phyloP scores from a whole-genome alignment of 495 filamentous ascomycete genomes.

The Penicillium canariense region DNA sequence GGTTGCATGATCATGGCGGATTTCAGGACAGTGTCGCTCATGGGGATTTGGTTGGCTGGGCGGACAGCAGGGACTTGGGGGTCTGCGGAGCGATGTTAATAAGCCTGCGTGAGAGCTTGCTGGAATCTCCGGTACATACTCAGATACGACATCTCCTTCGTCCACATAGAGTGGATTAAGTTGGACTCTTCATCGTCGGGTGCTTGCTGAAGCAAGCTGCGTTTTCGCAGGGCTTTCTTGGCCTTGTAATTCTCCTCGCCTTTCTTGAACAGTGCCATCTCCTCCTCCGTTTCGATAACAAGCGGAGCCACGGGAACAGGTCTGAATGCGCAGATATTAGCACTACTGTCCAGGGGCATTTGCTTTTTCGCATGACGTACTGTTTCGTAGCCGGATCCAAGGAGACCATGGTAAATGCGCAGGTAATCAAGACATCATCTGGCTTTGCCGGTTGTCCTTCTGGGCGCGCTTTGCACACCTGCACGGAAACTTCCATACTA shows the following conservation, averaged over 20 bases:
- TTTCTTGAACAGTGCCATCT: conserved; percentile 61
- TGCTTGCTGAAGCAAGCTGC: conserved; percentile 65
- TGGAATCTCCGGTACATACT: conserved; percentile 30
- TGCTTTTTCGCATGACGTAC: conserved; percentile 31
- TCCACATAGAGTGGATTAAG: conserved; percentile 79
- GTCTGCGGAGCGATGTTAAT: conserved; percentile 36
- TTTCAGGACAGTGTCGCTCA: conserved; percentile 64
- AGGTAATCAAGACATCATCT: conserved; percentile 72
- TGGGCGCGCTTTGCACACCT: conserved; percentile 63
- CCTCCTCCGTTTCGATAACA: conserved; percentile 65
- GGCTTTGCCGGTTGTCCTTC: conserved; percentile 56
- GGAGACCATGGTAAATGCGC: conserved; percentile 84
- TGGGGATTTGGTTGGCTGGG: conserved; percentile 62
- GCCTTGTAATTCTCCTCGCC: conserved; percentile 72
- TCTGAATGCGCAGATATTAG: conserved; percentile 29
- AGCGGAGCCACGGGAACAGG: conserved; percentile 59
- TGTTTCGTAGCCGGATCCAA: conserved; percentile 72
- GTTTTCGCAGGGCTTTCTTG: conserved; percentile 66
- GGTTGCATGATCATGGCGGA: conserved; percentile 85
- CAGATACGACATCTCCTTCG: conserved; percentile 65
- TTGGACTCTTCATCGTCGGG: conserved; percentile 76
- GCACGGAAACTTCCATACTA: conserved; percentile 77
- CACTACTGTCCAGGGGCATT: conserved; percentile 2
- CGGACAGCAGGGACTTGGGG: conserved; percentile 55
- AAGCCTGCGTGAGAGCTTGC: not conserved